phyloP scores from a whole-genome alignment of 192 early-diverging fungal genomes.

The Linnemannia exigua region DNA sequence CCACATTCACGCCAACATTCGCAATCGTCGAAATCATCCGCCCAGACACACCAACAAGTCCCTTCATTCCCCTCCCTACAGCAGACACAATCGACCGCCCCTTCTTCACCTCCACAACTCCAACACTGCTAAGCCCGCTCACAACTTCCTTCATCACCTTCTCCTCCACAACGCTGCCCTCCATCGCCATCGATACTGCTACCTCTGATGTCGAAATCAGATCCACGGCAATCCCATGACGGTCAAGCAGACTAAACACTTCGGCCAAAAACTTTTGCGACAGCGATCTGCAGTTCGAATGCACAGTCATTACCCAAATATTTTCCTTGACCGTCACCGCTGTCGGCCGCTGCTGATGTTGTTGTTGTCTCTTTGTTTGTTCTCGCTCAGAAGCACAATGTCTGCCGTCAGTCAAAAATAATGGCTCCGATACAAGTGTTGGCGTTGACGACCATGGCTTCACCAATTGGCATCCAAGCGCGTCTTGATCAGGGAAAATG shows the following conservation, averaged over 20 bases:
- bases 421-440: constrained; percentile 28
- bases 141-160: constrained; percentile 82
- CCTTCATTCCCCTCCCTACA: constrained; percentile 95
- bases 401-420: constrained; percentile 11
- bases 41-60: constrained; percentile 94
- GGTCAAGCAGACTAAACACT: constrained; percentile 92
- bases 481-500: constrained; percentile 84
- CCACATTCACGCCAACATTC: constrained; percentile 92
- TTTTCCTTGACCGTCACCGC: constrained; percentile 98
- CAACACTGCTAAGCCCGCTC: constrained; percentile 80
- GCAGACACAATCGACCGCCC: constrained; percentile 96
- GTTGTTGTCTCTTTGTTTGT: constrained; percentile 75
- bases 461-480: constrained; percentile 42
- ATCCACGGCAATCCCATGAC: constrained; percentile 91
- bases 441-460: no score
- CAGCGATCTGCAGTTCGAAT: constrained; percentile 95
- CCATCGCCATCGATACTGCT: constrained; percentile 91
- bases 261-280: constrained; percentile 97
- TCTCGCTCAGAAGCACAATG: constrained; percentile 73
- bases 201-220: constrained; percentile 94
- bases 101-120: constrained; percentile 85
- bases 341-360: no score
- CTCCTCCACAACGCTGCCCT: constrained; percentile 63
- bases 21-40: constrained; percentile 95
- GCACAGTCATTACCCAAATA: constrained; percentile 93